These are phyloP conservation scores for Globisporangium cylindrosporum DNA, from an alignment of 352 stramenopile species.

Conservation along the genomic window DNA sequence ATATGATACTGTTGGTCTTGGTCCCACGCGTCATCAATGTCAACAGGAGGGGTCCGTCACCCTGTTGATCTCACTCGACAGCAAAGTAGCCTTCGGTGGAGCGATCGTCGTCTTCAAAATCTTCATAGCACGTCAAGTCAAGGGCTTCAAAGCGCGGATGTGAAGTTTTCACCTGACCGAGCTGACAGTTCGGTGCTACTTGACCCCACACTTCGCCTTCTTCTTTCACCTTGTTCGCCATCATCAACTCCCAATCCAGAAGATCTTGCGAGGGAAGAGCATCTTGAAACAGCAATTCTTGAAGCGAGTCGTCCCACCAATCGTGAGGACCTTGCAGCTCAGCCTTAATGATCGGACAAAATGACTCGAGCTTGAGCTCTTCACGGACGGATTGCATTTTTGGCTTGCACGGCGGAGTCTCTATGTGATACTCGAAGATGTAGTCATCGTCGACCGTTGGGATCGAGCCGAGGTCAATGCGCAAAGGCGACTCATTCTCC, in stretches of 20 bases:
- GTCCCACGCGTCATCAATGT: no score
- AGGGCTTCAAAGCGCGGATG: conserved; percentile 3
- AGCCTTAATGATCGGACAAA: conserved; percentile 11
- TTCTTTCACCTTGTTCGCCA: neutral
- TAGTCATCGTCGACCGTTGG: neutral
- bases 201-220: conserved; percentile 12
- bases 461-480: conserved; percentile 9
- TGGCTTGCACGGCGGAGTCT: neutral
- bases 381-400: conserved; percentile 21
- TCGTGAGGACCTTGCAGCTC: conserved; percentile 18
- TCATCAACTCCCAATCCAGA: conserved; percentile 48
- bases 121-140: conserved; percentile 34
- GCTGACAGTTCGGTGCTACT: neutral
- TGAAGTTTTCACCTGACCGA: no score
- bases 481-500: neutral
- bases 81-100: conserved; percentile 13
- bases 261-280: conserved; percentile 33
- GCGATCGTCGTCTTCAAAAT: conserved; percentile 15
- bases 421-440: neutral
- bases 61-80: conserved; percentile 7
- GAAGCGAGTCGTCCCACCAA: conserved; percentile 48
- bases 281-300: conserved; percentile 37
- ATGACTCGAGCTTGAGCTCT: conserved; percentile 5
- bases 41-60: neutral
- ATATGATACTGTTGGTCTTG: conserved; percentile 9